Conservation (phyloP, 805 yeast species). For the Suhomyces xylopsoci region DNA sequence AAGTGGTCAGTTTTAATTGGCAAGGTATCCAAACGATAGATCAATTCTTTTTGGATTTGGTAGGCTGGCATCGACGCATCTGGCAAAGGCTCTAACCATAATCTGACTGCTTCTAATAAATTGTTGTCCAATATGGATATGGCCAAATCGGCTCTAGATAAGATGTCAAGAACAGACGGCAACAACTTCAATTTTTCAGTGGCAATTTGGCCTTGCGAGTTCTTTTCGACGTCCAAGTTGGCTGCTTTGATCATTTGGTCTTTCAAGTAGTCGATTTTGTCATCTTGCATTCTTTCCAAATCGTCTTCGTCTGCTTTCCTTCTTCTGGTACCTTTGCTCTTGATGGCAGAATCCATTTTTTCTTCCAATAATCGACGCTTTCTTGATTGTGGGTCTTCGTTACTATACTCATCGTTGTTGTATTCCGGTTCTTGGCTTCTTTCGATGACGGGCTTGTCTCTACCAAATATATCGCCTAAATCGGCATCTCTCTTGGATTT, state of each 20-base stretch:
- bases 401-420: constrained; percentile 14
- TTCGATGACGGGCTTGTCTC: constrained; percentile 1
- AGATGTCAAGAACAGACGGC: constrained; percentile 70
- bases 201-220: constrained; percentile 64
- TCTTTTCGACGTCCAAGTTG: constrained; percentile 62
- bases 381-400: constrained; percentile 39
- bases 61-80: constrained; percentile 98
- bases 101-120: constrained; percentile 84
- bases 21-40: constrained; percentile 65
- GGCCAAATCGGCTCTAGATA: constrained; percentile 80
- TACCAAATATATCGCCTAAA: constrained; percentile 3
- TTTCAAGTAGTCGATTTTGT: constrained; percentile 73
- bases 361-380: constrained; percentile 79
- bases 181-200: constrained; percentile 74
- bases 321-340: constrained; percentile 55
- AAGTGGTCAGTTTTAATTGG: constrained; percentile 96
- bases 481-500: constrained; percentile 13
- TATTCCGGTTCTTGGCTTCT: constrained; percentile 4
- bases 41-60: constrained; percentile 87
- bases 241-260: constrained; percentile 90
- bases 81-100: constrained; percentile 98
- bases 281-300: constrained; percentile 93
- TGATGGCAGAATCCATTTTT: constrained; percentile 72
- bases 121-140: constrained; percentile 94
- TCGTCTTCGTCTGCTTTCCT: constrained; percentile 86